These are phyloP conservation scores for Pestalotiopsis sp. DNA, from an alignment of 2,329 filamentous ascomycete species.

Conservation along the genomic window DNA sequence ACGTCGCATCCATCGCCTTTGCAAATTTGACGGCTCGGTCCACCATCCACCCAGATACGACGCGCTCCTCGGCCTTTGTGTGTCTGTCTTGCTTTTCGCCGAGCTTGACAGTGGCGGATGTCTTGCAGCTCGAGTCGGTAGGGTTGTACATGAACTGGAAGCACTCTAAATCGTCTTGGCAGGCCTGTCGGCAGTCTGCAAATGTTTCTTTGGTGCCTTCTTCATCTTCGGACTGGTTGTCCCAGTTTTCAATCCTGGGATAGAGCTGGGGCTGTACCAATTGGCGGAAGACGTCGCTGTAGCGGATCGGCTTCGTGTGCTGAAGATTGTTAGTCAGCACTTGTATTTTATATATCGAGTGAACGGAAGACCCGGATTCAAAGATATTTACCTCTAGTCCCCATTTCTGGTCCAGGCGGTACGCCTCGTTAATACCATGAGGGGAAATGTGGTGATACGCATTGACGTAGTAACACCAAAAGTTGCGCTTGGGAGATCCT, in stretches of 20 bases:
- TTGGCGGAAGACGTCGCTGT: not conserved
- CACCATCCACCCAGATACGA: slow-evolving; percentile 8
- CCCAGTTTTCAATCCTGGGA: not conserved
- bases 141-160: not conserved
- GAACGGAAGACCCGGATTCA: not conserved
- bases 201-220: not conserved
- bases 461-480: slow-evolving; percentile 52
- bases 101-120: not conserved
- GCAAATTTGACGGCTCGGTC: slow-evolving; percentile 1
- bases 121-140: not conserved
- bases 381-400: slow-evolving; percentile 27
- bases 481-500: slow-evolving; percentile 37
- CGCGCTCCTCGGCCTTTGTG: not conserved
- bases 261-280: not conserved
- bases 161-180: not conserved
- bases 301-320: not conserved
- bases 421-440: slow-evolving; percentile 42
- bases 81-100: not conserved
- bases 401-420: slow-evolving; percentile 45
- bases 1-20: not conserved
- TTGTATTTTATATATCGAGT: not conserved
- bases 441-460: slow-evolving; percentile 51
- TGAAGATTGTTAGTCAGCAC: not conserved
- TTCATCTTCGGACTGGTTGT: not conserved
- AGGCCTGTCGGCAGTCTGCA: slow-evolving; percentile 1